A percentile compares a stretch with the other conserved stretches of the same genome.
These are phyloP conservation scores for Gynostemma pentaphyllum DNA, from an alignment of 306 rosid genomes.

Conservation along the genomic window DNA sequence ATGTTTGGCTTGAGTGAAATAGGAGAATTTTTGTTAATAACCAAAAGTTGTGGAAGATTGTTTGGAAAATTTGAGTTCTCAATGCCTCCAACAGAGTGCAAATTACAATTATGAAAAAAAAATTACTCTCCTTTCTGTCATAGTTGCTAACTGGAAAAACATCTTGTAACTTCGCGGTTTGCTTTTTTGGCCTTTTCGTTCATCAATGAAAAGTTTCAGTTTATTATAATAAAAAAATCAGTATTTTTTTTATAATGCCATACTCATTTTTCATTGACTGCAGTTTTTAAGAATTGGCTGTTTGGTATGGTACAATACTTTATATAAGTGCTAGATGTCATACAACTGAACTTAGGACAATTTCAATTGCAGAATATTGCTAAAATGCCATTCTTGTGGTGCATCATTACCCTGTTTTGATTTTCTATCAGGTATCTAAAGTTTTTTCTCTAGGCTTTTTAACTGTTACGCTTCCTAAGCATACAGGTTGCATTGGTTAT, in stretches of 20 bases:
- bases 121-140: no score
- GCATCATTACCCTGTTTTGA: background rate
- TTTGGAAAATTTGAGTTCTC: no score
- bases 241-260: background rate
- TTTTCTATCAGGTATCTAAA: background rate
- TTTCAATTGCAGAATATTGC: background rate
- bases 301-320: background rate
- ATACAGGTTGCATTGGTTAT: constrained; percentile 92
- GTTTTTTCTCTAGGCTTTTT: background rate
- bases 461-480: constrained; percentile 14
- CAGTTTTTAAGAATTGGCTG: background rate
- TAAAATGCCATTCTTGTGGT: background rate
- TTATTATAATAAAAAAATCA: no score
- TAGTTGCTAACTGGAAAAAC: no score
- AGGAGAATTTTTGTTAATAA: no score
- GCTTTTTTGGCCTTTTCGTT: no score
- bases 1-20: no score
- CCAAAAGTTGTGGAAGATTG: no score
- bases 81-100: no score
- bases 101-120: no score
- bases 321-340: background rate
- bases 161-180: no score
- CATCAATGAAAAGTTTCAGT: no score
- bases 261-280: background rate
- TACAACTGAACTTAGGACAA: background rate